Percentiles rank a stretch among this genome's conserved stretches.
Evolutionary conservation across 352 stramenopile genomes (phyloP).

Genomic region (Pythium monospermum): DNA sequence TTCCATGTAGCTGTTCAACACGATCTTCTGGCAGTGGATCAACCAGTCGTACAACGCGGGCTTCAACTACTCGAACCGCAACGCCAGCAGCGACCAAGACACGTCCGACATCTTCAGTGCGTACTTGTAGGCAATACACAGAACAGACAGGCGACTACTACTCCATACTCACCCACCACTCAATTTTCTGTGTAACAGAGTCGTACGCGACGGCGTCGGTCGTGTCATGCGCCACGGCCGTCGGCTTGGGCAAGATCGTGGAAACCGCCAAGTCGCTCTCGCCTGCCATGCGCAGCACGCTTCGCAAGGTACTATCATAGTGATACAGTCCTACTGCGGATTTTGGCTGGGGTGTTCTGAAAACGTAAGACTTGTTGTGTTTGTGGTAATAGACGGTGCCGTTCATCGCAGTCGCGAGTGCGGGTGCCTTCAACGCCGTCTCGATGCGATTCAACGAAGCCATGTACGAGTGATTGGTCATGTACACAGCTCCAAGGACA

Average conservation of each 20-base stretch:
- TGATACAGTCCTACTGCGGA: no score
- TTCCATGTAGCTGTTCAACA: slow-evolving; percentile 53
- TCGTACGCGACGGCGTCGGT: slow-evolving; percentile 73
- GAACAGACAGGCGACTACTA: background rate
- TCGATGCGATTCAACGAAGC: slow-evolving; percentile 87
- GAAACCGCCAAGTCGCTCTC: slow-evolving; percentile 72
- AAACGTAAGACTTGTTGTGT: no score
- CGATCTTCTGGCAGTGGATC: slow-evolving; percentile 87
- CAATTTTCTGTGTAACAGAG: slow-evolving; percentile 27
- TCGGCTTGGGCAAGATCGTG: slow-evolving; percentile 71
- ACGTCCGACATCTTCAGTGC: slow-evolving; percentile 71
- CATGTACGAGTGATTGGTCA: slow-evolving; percentile 38
- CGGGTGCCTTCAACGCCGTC: slow-evolving; percentile 83
- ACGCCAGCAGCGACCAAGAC: slow-evolving; percentile 76
- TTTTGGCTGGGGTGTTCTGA: no score
- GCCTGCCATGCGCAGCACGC: slow-evolving; percentile 44
- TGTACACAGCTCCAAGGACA: no score
- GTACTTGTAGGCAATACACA: background rate
- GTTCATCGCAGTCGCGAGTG: slow-evolving; percentile 77
- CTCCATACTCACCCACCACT: background rate
- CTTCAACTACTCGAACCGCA: slow-evolving; percentile 89
- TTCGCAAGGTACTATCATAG: slow-evolving; percentile 73
- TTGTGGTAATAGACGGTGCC: slow-evolving; percentile 73
- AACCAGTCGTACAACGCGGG: slow-evolving; percentile 88
- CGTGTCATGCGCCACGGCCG: slow-evolving; percentile 73